Evolutionary conservation across 2,329 filamentous ascomycete species (phyloP).

Genomic region (Sarocladium brachiariae): DNA sequence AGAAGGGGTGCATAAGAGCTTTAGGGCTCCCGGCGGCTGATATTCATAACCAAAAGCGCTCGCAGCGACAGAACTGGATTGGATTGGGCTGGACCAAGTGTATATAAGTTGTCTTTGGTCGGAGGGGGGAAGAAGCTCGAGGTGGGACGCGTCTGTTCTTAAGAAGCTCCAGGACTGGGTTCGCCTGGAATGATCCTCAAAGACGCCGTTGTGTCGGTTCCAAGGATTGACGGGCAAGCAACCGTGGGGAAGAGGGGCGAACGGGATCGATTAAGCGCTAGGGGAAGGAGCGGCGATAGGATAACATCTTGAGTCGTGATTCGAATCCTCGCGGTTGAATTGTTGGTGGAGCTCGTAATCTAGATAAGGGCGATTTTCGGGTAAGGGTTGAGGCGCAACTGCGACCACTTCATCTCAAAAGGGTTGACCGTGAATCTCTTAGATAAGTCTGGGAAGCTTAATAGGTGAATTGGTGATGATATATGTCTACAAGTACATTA

Average conservation of each 20-base stretch:
- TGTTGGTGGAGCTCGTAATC: not conserved
- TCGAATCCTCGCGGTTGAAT: not conserved
- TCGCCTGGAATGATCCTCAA: too few species aligned
- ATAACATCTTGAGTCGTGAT: not conserved
- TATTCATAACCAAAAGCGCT: not conserved
- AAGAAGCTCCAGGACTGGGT: not conserved
- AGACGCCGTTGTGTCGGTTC: too few species aligned
- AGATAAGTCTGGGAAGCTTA: not conserved
- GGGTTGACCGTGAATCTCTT: not conserved
- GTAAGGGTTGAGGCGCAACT: too few species aligned
- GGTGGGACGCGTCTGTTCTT: not conserved
- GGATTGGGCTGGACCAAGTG: too few species aligned
- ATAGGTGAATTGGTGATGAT: not conserved
- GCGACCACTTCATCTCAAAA: too few species aligned
- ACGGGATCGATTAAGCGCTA: too few species aligned
- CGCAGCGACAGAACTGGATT: not conserved
- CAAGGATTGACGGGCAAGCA: too few species aligned
- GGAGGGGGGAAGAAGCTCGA: not conserved
- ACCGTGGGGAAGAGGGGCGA: too few species aligned
- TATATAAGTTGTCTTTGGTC: too few species aligned
- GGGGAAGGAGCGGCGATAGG: not conserved
- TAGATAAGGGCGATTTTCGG: not conserved
- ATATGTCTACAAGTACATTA: not conserved
- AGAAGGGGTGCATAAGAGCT: constrained; percentile 90
- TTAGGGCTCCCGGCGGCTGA: constrained; percentile 29